phyloP scores from a whole-genome alignment of 1,284 basidiomycete genomes.

The Phlebopus sp. region DNA sequence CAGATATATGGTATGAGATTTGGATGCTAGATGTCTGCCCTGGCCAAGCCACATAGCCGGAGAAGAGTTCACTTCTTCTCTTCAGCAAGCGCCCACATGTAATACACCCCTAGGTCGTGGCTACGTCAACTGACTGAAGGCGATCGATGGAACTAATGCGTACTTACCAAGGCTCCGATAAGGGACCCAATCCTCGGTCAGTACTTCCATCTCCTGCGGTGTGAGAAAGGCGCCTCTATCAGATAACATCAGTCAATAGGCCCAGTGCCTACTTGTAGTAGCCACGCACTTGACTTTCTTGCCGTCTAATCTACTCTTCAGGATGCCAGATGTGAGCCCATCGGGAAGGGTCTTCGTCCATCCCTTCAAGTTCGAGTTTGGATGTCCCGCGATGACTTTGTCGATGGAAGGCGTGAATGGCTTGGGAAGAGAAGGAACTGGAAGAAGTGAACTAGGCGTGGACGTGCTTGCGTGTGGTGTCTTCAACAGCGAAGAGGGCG shows the following conservation, averaged over 20 bases:
- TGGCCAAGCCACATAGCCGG: not conserved
- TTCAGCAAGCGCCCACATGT: constrained; percentile 59
- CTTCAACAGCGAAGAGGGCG: constrained; percentile 16
- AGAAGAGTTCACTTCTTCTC: constrained; percentile 25
- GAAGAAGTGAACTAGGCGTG: constrained; percentile 18
- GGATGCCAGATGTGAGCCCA: constrained; percentile 56
- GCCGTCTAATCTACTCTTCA: constrained; percentile 67
- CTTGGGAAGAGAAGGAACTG: constrained; percentile 43
- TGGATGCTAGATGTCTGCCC: too few relatives aligned
- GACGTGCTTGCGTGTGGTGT: constrained; percentile 14
- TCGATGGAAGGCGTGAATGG: constrained; percentile 68
- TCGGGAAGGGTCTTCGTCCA: constrained; percentile 51
- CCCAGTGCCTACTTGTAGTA: not conserved
- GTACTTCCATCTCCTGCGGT: constrained; percentile 77
- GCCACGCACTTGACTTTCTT: constrained; percentile 78
- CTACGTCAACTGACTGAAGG: constrained; percentile 1
- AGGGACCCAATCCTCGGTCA: constrained; percentile 77
- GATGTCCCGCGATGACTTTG: constrained; percentile 37
- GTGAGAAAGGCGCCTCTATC: constrained; percentile 73
- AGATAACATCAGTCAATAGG: not conserved
- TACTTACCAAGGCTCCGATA: constrained; percentile 79
- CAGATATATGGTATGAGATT: too few relatives aligned
- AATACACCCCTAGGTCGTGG: constrained; percentile 47
- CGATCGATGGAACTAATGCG: constrained; percentile 18
- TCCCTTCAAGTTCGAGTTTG: constrained; percentile 13